Conservation (phyloP, 2,329 filamentous ascomycete genomes). For the Aureobasidium sp. region DNA sequence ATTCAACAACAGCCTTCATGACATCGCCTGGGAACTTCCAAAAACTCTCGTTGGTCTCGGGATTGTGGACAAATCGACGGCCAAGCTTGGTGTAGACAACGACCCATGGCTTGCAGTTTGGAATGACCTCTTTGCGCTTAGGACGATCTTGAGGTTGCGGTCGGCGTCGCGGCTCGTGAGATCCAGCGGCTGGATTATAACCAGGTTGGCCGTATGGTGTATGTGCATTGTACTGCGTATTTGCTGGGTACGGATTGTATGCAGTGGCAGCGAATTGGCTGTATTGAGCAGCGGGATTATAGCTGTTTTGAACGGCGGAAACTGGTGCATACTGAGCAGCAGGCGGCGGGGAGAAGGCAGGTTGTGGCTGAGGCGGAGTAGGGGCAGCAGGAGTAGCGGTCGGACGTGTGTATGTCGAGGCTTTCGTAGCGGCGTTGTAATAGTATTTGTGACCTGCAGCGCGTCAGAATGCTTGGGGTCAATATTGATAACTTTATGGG, state of each 20-base stretch:
- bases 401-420: slow-evolving; percentile 81
- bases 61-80: slow-evolving; percentile 84
- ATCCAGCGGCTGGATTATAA: background rate
- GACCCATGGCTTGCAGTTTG: slow-evolving; percentile 78
- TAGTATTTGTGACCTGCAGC: slow-evolving; percentile 63
- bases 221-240: background rate
- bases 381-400: background rate
- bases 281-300: background rate
- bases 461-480: background rate
- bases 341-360: slow-evolving; percentile 5
- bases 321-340: background rate
- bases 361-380: slow-evolving; percentile 18
- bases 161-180: slow-evolving; percentile 48
- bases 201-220: background rate
- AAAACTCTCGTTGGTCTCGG: slow-evolving; percentile 76
- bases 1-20: slow-evolving; percentile 63
- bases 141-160: slow-evolving; percentile 73
- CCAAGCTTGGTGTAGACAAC: slow-evolving; percentile 89
- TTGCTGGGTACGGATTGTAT: background rate
- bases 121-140: slow-evolving; percentile 70
- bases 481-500: background rate
- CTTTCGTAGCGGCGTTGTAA: slow-evolving; percentile 73
- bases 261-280: background rate
- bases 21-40: slow-evolving; percentile 92
- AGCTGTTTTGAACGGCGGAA: background rate